Base-by-base conservation (phyloP, 805 yeast genomes). In the Ogataea parapolymorpha region DNA sequence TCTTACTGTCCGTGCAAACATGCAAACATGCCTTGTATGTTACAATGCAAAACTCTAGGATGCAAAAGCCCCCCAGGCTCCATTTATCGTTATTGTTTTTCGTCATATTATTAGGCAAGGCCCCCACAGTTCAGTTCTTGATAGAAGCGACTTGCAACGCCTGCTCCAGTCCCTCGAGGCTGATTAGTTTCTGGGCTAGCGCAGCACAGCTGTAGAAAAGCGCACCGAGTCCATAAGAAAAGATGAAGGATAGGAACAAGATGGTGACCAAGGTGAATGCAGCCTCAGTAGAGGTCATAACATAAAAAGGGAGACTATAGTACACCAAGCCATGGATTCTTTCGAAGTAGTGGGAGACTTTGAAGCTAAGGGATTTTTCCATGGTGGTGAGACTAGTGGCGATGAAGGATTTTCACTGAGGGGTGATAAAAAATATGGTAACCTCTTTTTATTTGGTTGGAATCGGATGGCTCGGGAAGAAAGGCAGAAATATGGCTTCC, bases 251-350 rank as follows among this genome's bases (percentile, higher is more conserved):
- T 14, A 46, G 24, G 1, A 48, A 20, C 12, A 46, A 5, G 7
- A 50, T 32, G 4, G 46, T 36, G 9, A 52, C 17, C 13, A 48
- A 40, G 4, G 56, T 50, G 26, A 35, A 41, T 2, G 44, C 37
- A 2, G 48, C 50, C 35, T 52, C 56, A 9, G 44, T 39, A 2
- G 46, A 41, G 12, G 56, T 52, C 54, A 52, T 50, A 20, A 52
- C 35, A 33, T 52, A 52, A 33, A 52, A 52, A 3, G 56, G 56
- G 10, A 46, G 37, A 14, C 50, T 49, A 28, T 48, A 52, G 41
- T 52, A 52, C 12, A 52, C 44, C 18, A 50, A 32, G 6, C 50
- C 53, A 17, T 35, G 27, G 4, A 39, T 3, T 36, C 24, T 50
- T 29, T 39, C 37, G 25, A 34, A 12, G 22, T 24, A 20, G 16